phyloP scores from a whole-genome alignment of 352 stramenopile genomes.

The Pythium guiyangense region DNA sequence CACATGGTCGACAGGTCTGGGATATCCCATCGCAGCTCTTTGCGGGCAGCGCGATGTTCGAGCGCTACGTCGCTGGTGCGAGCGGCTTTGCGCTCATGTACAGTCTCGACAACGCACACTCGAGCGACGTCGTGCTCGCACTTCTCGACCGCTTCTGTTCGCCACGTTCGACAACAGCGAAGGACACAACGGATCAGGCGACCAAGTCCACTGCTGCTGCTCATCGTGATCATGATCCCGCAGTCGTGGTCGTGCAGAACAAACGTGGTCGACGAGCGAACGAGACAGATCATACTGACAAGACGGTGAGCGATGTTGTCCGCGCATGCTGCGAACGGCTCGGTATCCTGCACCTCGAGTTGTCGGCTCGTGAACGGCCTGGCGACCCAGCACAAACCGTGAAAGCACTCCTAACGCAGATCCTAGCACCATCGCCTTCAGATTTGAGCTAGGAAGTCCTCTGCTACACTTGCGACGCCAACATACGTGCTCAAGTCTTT shows the following conservation, averaged over 20 bases:
- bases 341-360: background rate
- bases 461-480: too few relatives aligned
- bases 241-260: constrained; percentile 6
- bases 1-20: constrained; percentile 34
- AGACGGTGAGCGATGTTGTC: background rate
- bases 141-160: background rate
- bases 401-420: background rate
- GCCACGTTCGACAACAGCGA: background rate
- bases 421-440: background rate
- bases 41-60: constrained; percentile 33
- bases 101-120: constrained; percentile 15
- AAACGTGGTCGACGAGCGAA: constrained; percentile 3
- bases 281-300: too few relatives aligned
- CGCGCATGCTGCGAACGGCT: background rate
- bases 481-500: too few relatives aligned
- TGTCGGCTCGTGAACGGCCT: background rate
- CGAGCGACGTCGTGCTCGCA: constrained; percentile 5
- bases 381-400: background rate
- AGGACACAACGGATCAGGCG: background rate
- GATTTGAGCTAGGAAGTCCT: background rate
- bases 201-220: background rate
- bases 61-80: constrained; percentile 30
- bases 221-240: background rate
- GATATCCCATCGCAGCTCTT: constrained; percentile 54
- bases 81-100: constrained; percentile 43